phyloP scores from a whole-genome alignment of 768 basidiomycete species.

The Tremella mesenterica region DNA sequence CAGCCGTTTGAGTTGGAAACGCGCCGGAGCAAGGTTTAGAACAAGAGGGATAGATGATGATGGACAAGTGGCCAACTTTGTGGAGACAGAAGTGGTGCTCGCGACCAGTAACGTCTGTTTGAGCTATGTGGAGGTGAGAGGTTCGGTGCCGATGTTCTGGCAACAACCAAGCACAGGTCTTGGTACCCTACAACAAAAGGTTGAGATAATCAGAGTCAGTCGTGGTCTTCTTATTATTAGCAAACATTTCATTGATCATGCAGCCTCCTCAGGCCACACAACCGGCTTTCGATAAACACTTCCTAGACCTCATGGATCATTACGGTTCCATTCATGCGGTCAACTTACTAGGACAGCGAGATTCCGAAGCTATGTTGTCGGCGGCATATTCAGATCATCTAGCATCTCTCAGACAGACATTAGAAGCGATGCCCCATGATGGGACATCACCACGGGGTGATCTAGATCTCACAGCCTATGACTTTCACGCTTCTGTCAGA shows the following conservation, averaged over 20 bases:
- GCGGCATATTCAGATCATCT: constrained; percentile 75
- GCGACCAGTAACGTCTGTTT: constrained; percentile 78
- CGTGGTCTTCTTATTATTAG: background rate
- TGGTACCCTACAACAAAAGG: constrained; percentile 85
- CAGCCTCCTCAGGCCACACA: constrained; percentile 81
- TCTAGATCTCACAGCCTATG: constrained; percentile 64
- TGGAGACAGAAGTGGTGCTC: constrained; percentile 91
- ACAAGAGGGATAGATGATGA: constrained; percentile 87
- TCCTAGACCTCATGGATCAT: constrained; percentile 72
- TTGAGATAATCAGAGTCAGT: constrained; percentile 58
- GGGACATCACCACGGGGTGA: constrained; percentile 39
- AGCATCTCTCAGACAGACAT: constrained; percentile 20
- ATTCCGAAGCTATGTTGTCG: constrained; percentile 80
- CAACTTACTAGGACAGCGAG: constrained; percentile 83
- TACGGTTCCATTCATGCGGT: constrained; percentile 79
- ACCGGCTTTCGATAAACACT: constrained; percentile 93
- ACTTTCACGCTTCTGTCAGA: constrained; percentile 80
- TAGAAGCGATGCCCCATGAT: constrained; percentile 8
- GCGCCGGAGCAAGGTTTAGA: constrained; percentile 95
- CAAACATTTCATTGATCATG: background rate
- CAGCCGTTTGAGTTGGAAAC: constrained; percentile 82
- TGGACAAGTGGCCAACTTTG: constrained; percentile 86
- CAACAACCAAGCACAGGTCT: constrained; percentile 76
- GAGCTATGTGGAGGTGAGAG: constrained; percentile 88
- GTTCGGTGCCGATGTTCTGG: constrained; percentile 97